Conservation (phyloP, 1,284 basidiomycete genomes). For the Exobasidium cylindrosporum region DNA sequence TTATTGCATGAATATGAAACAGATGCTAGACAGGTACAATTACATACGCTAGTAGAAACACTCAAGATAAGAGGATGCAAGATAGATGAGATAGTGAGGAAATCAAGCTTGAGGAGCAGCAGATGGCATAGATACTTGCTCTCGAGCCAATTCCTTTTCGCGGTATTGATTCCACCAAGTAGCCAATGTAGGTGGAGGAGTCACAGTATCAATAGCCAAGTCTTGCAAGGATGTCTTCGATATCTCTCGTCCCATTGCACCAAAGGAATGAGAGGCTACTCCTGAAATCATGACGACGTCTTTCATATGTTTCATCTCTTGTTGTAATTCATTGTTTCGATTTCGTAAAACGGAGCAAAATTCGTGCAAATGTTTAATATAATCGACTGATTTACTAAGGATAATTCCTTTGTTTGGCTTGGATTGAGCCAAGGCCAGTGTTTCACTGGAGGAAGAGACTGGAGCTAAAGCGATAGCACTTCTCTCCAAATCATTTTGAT, state of each 20-base stretch:
- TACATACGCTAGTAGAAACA: no score
- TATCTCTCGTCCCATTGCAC: not conserved
- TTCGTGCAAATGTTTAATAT: conserved; percentile 50
- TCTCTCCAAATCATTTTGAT: conserved; percentile 4
- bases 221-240: not conserved
- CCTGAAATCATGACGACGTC: not conserved
- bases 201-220: not conserved
- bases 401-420: conserved; percentile 56
- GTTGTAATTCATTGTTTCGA: conserved; percentile 6
- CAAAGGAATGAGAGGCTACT: not conserved
- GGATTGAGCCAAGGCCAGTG: conserved; percentile 43
- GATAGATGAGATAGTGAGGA: no score
- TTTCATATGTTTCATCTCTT: not conserved
- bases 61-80: no score
- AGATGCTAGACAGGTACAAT: no score
- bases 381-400: conserved; percentile 51
- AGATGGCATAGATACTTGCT: no score
- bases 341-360: conserved; percentile 27
- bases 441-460: conserved; percentile 37
- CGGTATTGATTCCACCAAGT: not conserved
- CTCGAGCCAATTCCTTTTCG: no score
- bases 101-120: no score
- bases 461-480: conserved; percentile 40
- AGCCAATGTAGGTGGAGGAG: not conserved
- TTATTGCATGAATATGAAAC: not conserved